A percentile compares a stretch with the other conserved stretches of the same genome.
phyloP scores from a whole-genome alignment of 345 rosid genomes.

The Arabis alpina region DNA sequence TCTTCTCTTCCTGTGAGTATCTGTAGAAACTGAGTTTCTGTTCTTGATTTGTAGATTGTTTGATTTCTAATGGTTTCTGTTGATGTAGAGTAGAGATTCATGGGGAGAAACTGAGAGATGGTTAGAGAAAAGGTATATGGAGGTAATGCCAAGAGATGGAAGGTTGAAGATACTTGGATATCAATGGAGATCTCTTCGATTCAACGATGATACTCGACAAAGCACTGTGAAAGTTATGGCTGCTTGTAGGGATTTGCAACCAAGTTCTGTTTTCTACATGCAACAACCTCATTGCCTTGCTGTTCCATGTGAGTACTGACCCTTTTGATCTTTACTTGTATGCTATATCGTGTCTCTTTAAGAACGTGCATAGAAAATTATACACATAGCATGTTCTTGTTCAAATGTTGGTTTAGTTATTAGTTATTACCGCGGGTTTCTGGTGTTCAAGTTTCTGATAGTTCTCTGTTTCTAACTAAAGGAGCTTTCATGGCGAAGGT shows the following conservation, averaged over 20 bases:
- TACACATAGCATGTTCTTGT: too few species aligned
- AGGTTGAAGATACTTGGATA: conserved; percentile 72
- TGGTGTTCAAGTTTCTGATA: neutral
- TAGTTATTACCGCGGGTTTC: neutral
- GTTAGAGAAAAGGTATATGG: conserved; percentile 67
- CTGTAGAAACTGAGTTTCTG: neutral
- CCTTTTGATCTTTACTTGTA: conserved; percentile 1
- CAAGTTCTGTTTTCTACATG: conserved; percentile 60
- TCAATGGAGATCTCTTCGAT: conserved; percentile 87
- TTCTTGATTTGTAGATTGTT: neutral
- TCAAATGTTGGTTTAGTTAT: neutral
- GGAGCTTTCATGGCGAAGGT: neutral
- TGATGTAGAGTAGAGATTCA: conserved; percentile 54
- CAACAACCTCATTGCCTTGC: conserved; percentile 89
- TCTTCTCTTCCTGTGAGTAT: conserved; percentile 80
- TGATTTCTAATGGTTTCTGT: neutral
- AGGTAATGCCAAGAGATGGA: conserved; percentile 44
- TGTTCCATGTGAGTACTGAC: conserved; percentile 66
- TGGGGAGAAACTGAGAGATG: conserved; percentile 82
- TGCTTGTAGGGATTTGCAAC: conserved; percentile 57
- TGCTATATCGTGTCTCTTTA: neutral
- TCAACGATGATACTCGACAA: conserved; percentile 79
- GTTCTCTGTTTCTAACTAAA: conserved; percentile 7
- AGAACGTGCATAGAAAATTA: neutral
- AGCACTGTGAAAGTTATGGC: conserved; percentile 92